These are phyloP conservation scores for Suillus americanus DNA, from an alignment of 768 basidiomycete species.

Conservation along the genomic window DNA sequence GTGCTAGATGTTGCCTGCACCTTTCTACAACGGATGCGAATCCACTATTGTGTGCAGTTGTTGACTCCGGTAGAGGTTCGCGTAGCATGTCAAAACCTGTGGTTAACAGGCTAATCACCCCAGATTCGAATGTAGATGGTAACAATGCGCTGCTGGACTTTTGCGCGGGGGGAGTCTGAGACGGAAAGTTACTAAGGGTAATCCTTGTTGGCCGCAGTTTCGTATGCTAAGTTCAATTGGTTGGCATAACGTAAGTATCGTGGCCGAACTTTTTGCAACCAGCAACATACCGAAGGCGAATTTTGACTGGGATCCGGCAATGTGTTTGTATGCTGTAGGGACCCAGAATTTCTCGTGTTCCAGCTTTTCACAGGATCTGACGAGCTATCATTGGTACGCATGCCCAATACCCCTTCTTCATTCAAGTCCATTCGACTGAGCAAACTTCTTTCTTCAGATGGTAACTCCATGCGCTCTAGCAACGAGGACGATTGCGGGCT, in stretches of 20 bases:
- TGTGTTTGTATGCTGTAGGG: constrained; percentile 8
- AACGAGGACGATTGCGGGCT: not conserved
- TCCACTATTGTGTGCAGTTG: constrained; percentile 12
- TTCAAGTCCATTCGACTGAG: not conserved
- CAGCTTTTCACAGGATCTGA: not conserved
- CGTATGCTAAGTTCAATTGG: constrained; percentile 5
- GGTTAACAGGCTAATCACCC: constrained; percentile 10
- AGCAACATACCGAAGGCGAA: constrained; percentile 21
- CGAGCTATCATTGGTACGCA: not conserved
- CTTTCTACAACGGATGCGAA: constrained; percentile 22
- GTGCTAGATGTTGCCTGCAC: constrained; percentile 26
- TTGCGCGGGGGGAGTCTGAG: constrained; percentile 7
- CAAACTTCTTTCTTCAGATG: not conserved
- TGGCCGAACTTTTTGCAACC: constrained; percentile 2
- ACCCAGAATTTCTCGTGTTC: not conserved
- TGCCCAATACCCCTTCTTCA: not conserved
- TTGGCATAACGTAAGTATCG: constrained; percentile 7
- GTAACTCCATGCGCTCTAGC: not conserved
- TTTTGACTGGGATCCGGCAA: constrained; percentile 1
- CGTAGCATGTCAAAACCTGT: constrained; percentile 6
- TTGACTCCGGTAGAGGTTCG: not conserved
- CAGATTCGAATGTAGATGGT: constrained; percentile 15
- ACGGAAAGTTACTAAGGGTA: constrained; percentile 13
- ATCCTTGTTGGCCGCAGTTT: constrained; percentile 11
- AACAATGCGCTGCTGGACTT: constrained; percentile 5